phyloP scores from a whole-genome alignment of 352 stramenopile species.

The Globisporangium nunn region DNA sequence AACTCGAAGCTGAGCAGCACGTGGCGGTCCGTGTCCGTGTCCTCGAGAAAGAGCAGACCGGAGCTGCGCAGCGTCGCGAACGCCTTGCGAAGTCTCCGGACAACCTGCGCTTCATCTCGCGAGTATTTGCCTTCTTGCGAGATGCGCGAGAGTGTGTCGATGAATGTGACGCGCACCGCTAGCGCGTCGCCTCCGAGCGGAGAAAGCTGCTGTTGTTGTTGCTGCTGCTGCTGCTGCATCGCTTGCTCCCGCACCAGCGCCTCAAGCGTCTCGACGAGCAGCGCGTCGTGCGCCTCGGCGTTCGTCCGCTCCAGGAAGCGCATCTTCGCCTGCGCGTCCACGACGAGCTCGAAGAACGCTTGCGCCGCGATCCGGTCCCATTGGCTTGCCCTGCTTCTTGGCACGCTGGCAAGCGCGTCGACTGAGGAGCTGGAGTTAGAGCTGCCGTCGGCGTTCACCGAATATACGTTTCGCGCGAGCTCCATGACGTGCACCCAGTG shows the following conservation, averaged over 20 bases:
- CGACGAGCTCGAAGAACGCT: constrained; percentile 37
- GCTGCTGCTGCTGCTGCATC: constrained; percentile 15
- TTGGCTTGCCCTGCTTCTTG: background rate
- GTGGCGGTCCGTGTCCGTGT: constrained; percentile 41
- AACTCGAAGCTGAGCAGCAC: constrained; percentile 47
- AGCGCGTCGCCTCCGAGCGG: no score
- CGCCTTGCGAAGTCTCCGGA: constrained; percentile 20
- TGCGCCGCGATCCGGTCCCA: constrained; percentile 36
- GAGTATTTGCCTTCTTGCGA: background rate
- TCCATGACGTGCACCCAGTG: constrained; percentile 58
- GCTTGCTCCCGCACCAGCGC: constrained; percentile 24
- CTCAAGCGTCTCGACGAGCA: constrained; percentile 32
- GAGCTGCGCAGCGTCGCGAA: constrained; percentile 35
- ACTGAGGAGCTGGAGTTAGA: no score
- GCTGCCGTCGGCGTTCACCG: background rate
- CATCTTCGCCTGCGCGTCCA: constrained; percentile 18
- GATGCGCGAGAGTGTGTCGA: constrained; percentile 6
- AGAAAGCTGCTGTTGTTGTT: background rate
- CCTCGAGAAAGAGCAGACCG: constrained; percentile 54
- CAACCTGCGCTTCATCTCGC: background rate
- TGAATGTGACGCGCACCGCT: constrained; percentile 11
- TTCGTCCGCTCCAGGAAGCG: constrained; percentile 20
- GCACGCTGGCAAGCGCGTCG: background rate
- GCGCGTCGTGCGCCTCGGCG: constrained; percentile 16
- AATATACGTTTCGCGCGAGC: constrained; percentile 37